Evolutionary conservation across 2,329 filamentous ascomycete genomes (phyloP), one percentile per base, ranked within the genome.

Genomic region (Penicillium concentricum): DNA sequence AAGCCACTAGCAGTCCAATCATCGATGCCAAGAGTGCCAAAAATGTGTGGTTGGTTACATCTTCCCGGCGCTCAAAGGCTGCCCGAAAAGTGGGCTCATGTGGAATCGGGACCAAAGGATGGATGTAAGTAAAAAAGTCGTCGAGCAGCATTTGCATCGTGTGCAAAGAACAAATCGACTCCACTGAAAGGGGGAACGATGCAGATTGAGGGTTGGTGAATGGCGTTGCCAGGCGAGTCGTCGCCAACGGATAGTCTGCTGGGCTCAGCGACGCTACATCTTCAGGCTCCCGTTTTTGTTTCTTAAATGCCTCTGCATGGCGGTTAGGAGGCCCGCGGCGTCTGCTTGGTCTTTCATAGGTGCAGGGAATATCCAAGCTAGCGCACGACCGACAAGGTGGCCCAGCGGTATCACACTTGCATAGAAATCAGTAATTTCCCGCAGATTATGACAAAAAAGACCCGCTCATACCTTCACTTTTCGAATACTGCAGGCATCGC

Each of bases 271-370:
- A 77, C 13, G 78, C 77, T n/a, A 56, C 58, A 48, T 61, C 63
- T 44, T 61, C 63, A 10, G 63, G 46, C 30, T 79, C 82, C 5
- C 85, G 69, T 42, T 81, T 80, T 53, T 83, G 81, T 66, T 81
- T 84, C 76, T 88, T 88, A 66, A 88, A 82, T 20, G 83, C 84
- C 74, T 88, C 86, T 18, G 85, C 85, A 74, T 87, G 85, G 61
- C 82, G 77, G 65, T 88, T 89, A 32, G 86, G 85, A 35, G 86
- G 86, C 5, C 86, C 86, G 66, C 86, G 79, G 57, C 86, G 79
- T 56, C 84, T 79, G 67, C 82, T 87, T 26, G 85, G 85, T 60
- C 86, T 78, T 46, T 86, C 80, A 69, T 86, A 88, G 56, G 86
- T 88, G 69, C 86, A 89, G 26, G 84, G 84, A 47, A 88, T 87